Conservation (phyloP, 352 stramenopile genomes). For the Blastocystis sp. region DNA sequence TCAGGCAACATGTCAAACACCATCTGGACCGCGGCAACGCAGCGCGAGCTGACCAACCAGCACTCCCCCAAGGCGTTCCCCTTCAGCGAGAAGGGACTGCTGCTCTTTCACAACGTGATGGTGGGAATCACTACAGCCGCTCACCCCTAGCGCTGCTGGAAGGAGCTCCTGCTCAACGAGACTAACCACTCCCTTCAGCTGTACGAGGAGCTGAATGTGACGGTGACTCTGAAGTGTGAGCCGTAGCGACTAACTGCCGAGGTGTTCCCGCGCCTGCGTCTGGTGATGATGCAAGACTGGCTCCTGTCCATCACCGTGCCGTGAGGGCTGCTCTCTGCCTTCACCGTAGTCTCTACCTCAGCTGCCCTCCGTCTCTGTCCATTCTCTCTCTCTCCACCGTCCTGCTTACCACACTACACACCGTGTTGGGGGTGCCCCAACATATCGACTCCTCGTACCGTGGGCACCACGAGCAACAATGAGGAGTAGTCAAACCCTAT, state of each 20-base stretch:
- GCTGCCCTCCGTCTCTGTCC: neutral
- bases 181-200: neutral
- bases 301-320: neutral
- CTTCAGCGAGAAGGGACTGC: conserved; percentile 21
- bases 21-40: conserved; percentile 3
- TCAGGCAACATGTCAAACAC: neutral
- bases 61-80: neutral
- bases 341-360: conserved; percentile 39
- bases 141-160: conserved; percentile 60
- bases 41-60: conserved; percentile 42
- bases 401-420: neutral
- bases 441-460: neutral
- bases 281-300: neutral
- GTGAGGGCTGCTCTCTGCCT: neutral
- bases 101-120: conserved; percentile 16
- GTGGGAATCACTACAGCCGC: neutral
- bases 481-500: conserved; percentile 4
- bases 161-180: conserved; percentile 61
- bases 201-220: neutral
- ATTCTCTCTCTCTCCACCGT: neutral
- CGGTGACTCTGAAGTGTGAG: neutral
- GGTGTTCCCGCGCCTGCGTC: neutral
- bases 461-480: neutral
- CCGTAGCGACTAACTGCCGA: neutral
- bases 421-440: neutral